These are phyloP conservation scores for Globisporangium cystogenes DNA, from an alignment of 352 stramenopile species.

Conservation along the genomic window DNA sequence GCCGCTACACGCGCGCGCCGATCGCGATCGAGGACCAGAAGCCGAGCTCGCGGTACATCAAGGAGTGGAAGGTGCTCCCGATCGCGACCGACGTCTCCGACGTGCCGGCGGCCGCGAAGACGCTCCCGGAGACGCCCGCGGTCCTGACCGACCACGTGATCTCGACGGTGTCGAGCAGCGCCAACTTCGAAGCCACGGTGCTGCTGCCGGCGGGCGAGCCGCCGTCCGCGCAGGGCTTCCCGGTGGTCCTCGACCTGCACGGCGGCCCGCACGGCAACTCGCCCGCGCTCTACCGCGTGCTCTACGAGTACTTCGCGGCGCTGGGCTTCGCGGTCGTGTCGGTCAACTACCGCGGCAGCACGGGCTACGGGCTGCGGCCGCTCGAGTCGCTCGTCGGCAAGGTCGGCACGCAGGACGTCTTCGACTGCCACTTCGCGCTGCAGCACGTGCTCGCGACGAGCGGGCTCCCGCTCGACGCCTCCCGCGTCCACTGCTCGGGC, in stretches of 20 bases:
- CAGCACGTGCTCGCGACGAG: slow-evolving; percentile 62
- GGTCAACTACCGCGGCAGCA: slow-evolving; percentile 96
- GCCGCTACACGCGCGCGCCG: slow-evolving; percentile 26
- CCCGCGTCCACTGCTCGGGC: slow-evolving; percentile 89
- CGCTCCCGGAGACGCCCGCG: slow-evolving; percentile 19
- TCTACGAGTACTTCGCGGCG: slow-evolving; percentile 88
- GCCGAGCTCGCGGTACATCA: slow-evolving; percentile 27
- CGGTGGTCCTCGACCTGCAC: slow-evolving; percentile 86
- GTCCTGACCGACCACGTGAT: slow-evolving; percentile 43
- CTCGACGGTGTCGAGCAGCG: slow-evolving; percentile 33
- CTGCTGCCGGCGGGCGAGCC: slow-evolving; percentile 41
- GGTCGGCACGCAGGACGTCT: slow-evolving; percentile 91
- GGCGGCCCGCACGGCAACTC: slow-evolving; percentile 91
- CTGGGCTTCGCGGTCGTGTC: slow-evolving; percentile 88
- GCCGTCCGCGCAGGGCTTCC: slow-evolving; percentile 33
- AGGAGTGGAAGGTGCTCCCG: slow-evolving; percentile 52
- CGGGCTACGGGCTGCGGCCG: slow-evolving; percentile 87
- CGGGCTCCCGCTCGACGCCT: slow-evolving; percentile 58
- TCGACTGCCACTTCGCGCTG: slow-evolving; percentile 88
- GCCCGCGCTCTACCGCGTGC: slow-evolving; percentile 77
- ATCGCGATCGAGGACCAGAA: slow-evolving; percentile 49
- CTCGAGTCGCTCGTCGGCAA: slow-evolving; percentile 89
- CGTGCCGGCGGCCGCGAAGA: slow-evolving; percentile 26
- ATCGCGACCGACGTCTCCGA: slow-evolving; percentile 53
- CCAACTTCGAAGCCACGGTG: slow-evolving; percentile 75